phyloP scores from a whole-genome alignment of 1,284 basidiomycete genomes.

The Sporisorium graminicola region DNA sequence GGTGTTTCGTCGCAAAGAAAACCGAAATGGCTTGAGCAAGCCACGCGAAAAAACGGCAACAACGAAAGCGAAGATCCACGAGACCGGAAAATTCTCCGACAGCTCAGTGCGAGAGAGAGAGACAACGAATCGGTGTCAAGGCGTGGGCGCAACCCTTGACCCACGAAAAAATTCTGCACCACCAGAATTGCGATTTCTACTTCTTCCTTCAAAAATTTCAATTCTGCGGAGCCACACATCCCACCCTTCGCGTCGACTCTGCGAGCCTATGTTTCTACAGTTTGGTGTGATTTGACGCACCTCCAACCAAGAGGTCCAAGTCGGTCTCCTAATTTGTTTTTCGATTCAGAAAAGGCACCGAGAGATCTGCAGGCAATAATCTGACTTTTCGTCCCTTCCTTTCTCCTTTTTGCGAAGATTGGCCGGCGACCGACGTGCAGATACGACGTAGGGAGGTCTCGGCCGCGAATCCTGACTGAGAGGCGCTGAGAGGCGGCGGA shows the following conservation, averaged over 20 bases:
- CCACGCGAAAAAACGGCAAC: conserved; percentile 9
- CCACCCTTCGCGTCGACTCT: no score
- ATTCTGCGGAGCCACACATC: neutral
- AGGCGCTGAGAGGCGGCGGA: neutral
- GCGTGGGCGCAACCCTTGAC: conserved; percentile 2
- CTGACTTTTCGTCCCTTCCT: no score
- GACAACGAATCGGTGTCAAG: neutral
- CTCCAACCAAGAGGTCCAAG: neutral
- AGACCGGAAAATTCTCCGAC: conserved; percentile 6
- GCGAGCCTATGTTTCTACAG: no score
- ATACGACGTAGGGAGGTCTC: neutral
- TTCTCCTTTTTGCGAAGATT: conserved; percentile 2
- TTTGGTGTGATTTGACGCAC: conserved; percentile 5
- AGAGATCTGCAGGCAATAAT: neutral
- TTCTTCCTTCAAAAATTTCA: no score
- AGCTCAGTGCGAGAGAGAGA: neutral
- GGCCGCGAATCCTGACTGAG: neutral
- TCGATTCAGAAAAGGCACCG: neutral
- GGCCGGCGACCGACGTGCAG: conserved; percentile 20
- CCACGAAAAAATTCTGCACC: conserved; percentile 4
- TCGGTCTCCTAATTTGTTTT: neutral
- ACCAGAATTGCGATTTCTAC: no score
- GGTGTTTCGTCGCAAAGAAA: neutral
- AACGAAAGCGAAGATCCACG: neutral
- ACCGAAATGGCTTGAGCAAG: neutral